A percentile compares a stretch with the other conserved stretches of the same genome.
These are phyloP conservation scores for Zalaria obscura DNA, from an alignment of 2,329 filamentous ascomycete species.

Conservation along the genomic window DNA sequence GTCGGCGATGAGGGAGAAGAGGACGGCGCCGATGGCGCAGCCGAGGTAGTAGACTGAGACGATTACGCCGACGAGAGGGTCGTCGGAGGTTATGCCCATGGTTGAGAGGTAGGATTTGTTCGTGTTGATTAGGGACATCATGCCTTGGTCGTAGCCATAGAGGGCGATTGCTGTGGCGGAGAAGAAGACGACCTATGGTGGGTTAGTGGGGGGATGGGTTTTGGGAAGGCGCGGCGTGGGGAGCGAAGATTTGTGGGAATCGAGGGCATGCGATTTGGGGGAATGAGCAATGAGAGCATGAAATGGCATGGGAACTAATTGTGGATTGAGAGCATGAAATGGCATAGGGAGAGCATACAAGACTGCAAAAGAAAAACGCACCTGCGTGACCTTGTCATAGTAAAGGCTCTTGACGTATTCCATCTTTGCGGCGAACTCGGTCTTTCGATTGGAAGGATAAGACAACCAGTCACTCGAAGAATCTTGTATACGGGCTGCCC, in stretches of 20 bases:
- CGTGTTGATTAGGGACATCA: conserved; percentile 43
- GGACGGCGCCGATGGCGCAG: conserved; percentile 42
- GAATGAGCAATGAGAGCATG: no score
- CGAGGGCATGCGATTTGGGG: no score
- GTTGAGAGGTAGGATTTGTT: conserved; percentile 40
- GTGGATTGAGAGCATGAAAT: neutral
- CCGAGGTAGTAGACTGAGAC: conserved; percentile 50
- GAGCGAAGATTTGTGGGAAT: no score
- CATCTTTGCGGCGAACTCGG: conserved; percentile 5
- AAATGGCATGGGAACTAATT: neutral
- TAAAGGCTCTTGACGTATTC: conserved; percentile 11
- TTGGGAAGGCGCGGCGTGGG: neutral
- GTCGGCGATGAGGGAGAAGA: conserved; percentile 43
- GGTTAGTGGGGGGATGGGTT: neutral
- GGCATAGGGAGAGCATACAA: neutral
- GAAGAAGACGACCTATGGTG: conserved; percentile 35
- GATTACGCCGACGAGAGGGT: conserved; percentile 42
- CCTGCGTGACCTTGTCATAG: conserved; percentile 15
- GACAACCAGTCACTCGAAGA: neutral
- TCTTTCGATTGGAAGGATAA: neutral
- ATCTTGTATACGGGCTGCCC: neutral
- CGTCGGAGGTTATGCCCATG: conserved; percentile 39
- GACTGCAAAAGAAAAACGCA: conserved; percentile 2
- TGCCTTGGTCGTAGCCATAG: conserved; percentile 36
- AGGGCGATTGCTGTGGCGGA: conserved; percentile 39